Evolutionary conservation across 352 stramenopile species (phyloP).

Genomic region (Globisporangium radiosum): DNA sequence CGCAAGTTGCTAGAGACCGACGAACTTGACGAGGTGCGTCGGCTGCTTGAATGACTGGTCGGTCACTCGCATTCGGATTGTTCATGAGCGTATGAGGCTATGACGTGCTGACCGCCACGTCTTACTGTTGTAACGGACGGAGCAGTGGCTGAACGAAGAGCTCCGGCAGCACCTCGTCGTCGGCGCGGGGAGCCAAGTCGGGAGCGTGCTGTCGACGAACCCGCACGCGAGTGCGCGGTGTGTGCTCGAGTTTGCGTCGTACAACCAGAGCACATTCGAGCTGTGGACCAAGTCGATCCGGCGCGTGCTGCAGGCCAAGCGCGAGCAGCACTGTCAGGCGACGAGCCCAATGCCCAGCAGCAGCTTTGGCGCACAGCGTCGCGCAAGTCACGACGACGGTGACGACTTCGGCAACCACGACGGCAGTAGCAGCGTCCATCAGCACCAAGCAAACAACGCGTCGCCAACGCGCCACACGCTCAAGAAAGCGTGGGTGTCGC

Average conservation of each 20-base stretch:
- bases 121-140: no score
- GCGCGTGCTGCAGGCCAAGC: slow-evolving; percentile 52
- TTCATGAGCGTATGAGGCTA: no score
- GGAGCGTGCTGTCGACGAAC: slow-evolving; percentile 47
- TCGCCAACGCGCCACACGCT: slow-evolving; percentile 7
- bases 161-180: slow-evolving; percentile 52
- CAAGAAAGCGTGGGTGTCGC: slow-evolving; percentile 55
- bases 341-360: neutral
- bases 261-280: slow-evolving; percentile 81
- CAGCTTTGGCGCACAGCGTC: slow-evolving; percentile 12
- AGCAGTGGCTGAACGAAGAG: slow-evolving; percentile 67
- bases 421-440: neutral
- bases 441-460: slow-evolving; percentile 5
- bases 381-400: neutral
- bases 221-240: slow-evolving; percentile 48
- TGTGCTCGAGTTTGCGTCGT: slow-evolving; percentile 73
- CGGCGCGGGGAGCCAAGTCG: slow-evolving; percentile 29
- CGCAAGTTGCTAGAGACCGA: slow-evolving; percentile 74
- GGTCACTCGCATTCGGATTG: no score
- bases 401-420: neutral
- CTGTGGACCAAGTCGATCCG: slow-evolving; percentile 82
- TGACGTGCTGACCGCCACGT: no score
- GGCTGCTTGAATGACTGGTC: no score
- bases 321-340: slow-evolving; percentile 20
- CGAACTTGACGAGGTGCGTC: slow-evolving; percentile 61